A percentile compares a stretch with the other conserved stretches of the same genome.
Evolutionary conservation across 352 stramenopile genomes (phyloP).

Genomic region (Globisporangium spinosum): DNA sequence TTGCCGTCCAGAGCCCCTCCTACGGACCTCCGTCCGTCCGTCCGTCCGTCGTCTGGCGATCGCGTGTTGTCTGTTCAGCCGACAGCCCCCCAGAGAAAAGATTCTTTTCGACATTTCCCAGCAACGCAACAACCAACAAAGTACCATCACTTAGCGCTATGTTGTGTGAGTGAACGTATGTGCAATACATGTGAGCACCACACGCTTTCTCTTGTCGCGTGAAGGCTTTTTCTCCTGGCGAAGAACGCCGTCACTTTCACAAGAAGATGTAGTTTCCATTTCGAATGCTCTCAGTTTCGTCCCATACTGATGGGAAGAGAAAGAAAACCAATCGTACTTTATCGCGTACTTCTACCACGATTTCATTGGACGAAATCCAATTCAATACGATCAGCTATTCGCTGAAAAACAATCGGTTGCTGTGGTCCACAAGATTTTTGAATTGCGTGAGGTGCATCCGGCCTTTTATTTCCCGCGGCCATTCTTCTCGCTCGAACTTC

Average conservation of each 20-base stretch:
- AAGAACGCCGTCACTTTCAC: background rate
- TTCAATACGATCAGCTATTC: background rate
- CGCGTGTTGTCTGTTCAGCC: background rate
- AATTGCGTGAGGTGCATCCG: background rate
- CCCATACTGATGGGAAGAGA: background rate
- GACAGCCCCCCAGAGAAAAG: background rate
- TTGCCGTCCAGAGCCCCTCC: background rate
- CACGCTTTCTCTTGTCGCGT: background rate
- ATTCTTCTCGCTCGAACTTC: background rate
- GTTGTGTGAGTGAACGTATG: background rate
- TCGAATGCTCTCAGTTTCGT: background rate
- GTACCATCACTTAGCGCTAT: background rate
- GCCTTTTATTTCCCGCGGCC: background rate
- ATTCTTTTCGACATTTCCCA: background rate
- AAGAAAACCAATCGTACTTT: constrained; percentile 11
- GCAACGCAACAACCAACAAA: background rate
- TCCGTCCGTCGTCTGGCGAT: background rate
- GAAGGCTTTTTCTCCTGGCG: constrained; percentile 1
- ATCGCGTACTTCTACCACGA: background rate
- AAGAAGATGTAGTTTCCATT: background rate
- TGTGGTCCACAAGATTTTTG: constrained; percentile 15
- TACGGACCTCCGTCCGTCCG: background rate
- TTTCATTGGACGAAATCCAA: background rate
- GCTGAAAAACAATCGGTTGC: background rate
- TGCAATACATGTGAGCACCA: background rate